Conservation (phyloP, 1,284 basidiomycete species). For the Apiotrichum siamense region DNA sequence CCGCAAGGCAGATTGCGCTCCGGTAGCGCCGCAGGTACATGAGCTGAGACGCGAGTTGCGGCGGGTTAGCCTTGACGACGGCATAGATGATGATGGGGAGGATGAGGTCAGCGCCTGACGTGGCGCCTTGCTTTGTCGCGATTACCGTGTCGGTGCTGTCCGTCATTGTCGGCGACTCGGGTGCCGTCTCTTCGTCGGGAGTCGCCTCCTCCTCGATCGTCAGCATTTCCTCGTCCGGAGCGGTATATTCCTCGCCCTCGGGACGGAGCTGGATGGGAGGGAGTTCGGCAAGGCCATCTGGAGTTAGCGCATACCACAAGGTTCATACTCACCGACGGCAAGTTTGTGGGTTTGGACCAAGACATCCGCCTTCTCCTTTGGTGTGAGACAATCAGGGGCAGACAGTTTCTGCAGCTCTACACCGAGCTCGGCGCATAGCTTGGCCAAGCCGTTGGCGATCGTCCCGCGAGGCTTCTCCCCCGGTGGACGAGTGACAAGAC, state of each 20-base stretch:
- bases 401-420: conserved; percentile 71
- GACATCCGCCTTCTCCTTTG: conserved; percentile 70
- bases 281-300: conserved; percentile 39
- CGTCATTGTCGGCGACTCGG: background rate
- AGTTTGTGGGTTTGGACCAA: conserved; percentile 76
- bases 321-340: conserved; percentile 51
- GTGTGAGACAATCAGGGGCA: conserved; percentile 55
- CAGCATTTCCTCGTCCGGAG: conserved; percentile 10
- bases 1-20: conserved; percentile 59
- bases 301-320: background rate
- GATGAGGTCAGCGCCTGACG: conserved; percentile 49
- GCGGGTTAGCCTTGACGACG: conserved; percentile 82
- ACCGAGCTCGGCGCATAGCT: conserved; percentile 67
- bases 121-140: conserved; percentile 14
- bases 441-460: conserved; percentile 55
- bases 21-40: conserved; percentile 81
- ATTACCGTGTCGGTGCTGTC: conserved; percentile 3
- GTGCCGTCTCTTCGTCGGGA: background rate
- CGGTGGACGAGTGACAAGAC: conserved; percentile 59
- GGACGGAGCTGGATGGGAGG: conserved; percentile 44
- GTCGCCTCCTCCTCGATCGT: background rate
- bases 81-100: conserved; percentile 81
- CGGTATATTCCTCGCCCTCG: conserved; percentile 42
- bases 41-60: conserved; percentile 74
- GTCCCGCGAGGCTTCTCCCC: conserved; percentile 46